Evolutionary conservation across 352 stramenopile genomes (phyloP).

Genomic region (Pilasporangium apinafurcum): DNA sequence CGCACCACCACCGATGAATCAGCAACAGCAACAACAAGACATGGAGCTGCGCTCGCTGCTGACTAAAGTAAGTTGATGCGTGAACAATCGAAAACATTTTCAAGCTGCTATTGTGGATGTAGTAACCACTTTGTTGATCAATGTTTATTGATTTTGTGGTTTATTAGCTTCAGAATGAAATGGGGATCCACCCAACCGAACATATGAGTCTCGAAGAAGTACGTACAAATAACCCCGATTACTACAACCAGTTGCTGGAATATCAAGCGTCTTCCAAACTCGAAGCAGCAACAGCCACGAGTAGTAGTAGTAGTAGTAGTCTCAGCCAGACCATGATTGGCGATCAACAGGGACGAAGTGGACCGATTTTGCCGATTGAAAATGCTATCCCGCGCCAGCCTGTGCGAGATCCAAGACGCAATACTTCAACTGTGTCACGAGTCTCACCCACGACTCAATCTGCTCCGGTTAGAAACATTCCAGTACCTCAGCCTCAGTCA

Average conservation of each 20-base stretch:
- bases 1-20: conserved; percentile 7
- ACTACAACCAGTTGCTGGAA: conserved; percentile 76
- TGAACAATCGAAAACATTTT: no score
- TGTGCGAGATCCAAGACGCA: conserved; percentile 3
- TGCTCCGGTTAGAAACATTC: not conserved
- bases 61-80: no score
- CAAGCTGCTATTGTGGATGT: no score
- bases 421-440: not conserved
- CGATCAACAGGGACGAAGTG: no score
- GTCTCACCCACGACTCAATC: not conserved
- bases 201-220: conserved; percentile 86
- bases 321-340: conserved; percentile 1
- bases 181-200: conserved; percentile 81
- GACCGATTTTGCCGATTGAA: conserved; percentile 4
- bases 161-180: conserved; percentile 71
- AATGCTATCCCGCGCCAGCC: conserved; percentile 3
- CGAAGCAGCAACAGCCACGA: conserved; percentile 4
- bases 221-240: conserved; percentile 76
- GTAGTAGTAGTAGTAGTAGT: not conserved
- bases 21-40: conserved; percentile 42
- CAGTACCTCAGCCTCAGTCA: not conserved
- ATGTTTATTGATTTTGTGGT: not conserved
- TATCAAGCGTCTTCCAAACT: conserved; percentile 34
- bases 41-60: conserved; percentile 76
- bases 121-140: not conserved